Conservation (phyloP, 2,329 filamentous ascomycete genomes). For the Cordyceps tenuipes region DNA sequence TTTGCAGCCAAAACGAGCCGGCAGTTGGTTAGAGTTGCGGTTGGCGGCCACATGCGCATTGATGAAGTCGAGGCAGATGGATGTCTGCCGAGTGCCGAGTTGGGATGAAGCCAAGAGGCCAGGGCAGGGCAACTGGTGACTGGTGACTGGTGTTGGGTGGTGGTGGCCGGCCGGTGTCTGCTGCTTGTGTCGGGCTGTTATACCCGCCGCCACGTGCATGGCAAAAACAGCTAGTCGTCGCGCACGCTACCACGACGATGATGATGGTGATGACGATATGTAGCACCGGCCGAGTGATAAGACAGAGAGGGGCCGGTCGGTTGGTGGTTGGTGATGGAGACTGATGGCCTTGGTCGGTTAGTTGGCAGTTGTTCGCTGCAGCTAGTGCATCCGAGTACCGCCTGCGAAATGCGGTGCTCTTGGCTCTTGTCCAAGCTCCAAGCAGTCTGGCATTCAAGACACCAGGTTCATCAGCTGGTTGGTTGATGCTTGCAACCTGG, state of each 20-base stretch:
- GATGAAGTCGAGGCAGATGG: background rate
- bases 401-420: background rate
- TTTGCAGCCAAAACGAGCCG: background rate
- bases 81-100: background rate
- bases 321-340: too few species aligned
- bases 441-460: background rate
- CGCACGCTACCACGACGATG: background rate
- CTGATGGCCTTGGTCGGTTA: too few species aligned
- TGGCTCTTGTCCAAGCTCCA: too few species aligned
- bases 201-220: constrained; percentile 7
- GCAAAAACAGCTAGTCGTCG: constrained; percentile 2
- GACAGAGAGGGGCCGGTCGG: too few species aligned
- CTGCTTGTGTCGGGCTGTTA: background rate
- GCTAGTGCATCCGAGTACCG: constrained; percentile 6
- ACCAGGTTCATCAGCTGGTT: background rate
- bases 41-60: background rate
- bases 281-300: background rate
- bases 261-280: background rate
- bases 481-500: too few species aligned
- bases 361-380: too few species aligned
- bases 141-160: too few species aligned
- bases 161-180: background rate
- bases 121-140: too few species aligned
- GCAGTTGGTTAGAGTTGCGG: background rate
- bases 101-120: too few species aligned